Conservation (phyloP, 129 eudicot genomes). For the Ambrosia trifida region DNA sequence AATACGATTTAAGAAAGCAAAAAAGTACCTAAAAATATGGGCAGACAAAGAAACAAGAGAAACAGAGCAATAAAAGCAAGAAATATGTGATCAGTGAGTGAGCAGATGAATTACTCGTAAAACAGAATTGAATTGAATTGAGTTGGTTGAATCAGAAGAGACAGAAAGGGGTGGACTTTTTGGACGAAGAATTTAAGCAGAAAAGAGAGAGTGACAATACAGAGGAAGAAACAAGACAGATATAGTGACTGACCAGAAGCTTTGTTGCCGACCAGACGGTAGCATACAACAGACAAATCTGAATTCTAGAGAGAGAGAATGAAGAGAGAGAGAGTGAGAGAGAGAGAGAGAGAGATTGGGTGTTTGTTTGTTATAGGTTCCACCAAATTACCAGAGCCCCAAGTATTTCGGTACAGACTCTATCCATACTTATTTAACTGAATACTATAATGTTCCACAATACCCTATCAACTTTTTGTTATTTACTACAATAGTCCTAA, state of each 20-base stretch:
- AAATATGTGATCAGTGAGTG: slow-evolving; percentile 5
- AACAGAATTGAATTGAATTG: slow-evolving; percentile 37
- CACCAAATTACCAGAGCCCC: slow-evolving; percentile 41
- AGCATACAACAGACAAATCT: slow-evolving; percentile 41
- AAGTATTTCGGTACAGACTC: slow-evolving; percentile 41
- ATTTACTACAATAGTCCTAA: neutral
- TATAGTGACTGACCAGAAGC: slow-evolving; percentile 33
- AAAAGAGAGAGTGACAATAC: slow-evolving; percentile 39
- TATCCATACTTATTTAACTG: slow-evolving; percentile 8
- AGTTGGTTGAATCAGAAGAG: slow-evolving; percentile 8
- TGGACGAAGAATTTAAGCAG: slow-evolving; percentile 29
- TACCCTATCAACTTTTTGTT: neutral
- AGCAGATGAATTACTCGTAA: slow-evolving; percentile 31
- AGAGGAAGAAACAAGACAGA: slow-evolving; percentile 20
- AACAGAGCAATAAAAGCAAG: slow-evolving; percentile 25
- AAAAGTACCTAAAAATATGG: too few species aligned
- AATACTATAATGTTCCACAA: neutral
- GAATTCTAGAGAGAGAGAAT: slow-evolving; percentile 30
- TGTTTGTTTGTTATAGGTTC: slow-evolving; percentile 41
- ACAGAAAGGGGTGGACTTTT: slow-evolving; percentile 9
- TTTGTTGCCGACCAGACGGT: slow-evolving; percentile 45
- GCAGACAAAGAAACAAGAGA: slow-evolving; percentile 16
- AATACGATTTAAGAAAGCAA: too few species aligned
- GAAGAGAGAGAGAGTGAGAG: neutral
- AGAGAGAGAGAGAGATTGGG: neutral